A percentile compares a stretch with the other conserved stretches of the same genome.
phyloP scores from a whole-genome alignment of 306 rosid genomes.

The Prunus salicina region DNA sequence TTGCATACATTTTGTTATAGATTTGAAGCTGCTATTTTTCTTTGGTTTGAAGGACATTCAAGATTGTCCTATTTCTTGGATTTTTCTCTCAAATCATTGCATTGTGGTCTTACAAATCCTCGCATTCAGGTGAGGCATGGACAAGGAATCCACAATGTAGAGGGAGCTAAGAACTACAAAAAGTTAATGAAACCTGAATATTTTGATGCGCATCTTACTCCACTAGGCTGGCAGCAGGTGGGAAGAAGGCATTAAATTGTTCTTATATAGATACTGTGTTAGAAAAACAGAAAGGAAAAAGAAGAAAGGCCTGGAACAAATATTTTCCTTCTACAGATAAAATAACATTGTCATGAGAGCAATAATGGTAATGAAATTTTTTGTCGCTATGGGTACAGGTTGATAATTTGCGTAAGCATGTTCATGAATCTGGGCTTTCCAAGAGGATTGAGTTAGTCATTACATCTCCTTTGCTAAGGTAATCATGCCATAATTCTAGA shows the following conservation, averaged over 20 bases:
- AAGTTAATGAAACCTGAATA: constrained; percentile 45
- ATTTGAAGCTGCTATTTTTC: constrained; percentile 24
- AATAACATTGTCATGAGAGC: background rate
- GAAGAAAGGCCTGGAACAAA: background rate
- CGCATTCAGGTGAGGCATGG: constrained; percentile 59
- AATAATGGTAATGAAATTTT: background rate
- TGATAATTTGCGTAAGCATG: constrained; percentile 54
- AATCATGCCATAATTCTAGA: background rate
- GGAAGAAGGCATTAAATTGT: constrained; percentile 9
- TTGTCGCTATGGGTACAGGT: constrained; percentile 27
- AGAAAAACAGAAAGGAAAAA: constrained; percentile 4
- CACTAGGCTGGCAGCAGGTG: constrained; percentile 58
- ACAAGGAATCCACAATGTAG: constrained; percentile 57
- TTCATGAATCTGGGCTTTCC: constrained; percentile 38
- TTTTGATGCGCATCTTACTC: constrained; percentile 52
- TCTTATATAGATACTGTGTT: background rate
- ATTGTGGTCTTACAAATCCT: constrained; percentile 34
- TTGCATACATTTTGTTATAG: constrained; percentile 15
- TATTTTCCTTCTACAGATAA: background rate
- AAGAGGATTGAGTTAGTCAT: constrained; percentile 48
- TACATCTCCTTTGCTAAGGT: constrained; percentile 50
- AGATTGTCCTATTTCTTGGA: constrained; percentile 28
- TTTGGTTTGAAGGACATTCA: constrained; percentile 32
- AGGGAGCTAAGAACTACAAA: constrained; percentile 51
- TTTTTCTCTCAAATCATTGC: constrained; percentile 30